Base-by-base conservation (phyloP, 2,329 filamentous ascomycete genomes). In the Ambrosiella xylebori region DNA sequence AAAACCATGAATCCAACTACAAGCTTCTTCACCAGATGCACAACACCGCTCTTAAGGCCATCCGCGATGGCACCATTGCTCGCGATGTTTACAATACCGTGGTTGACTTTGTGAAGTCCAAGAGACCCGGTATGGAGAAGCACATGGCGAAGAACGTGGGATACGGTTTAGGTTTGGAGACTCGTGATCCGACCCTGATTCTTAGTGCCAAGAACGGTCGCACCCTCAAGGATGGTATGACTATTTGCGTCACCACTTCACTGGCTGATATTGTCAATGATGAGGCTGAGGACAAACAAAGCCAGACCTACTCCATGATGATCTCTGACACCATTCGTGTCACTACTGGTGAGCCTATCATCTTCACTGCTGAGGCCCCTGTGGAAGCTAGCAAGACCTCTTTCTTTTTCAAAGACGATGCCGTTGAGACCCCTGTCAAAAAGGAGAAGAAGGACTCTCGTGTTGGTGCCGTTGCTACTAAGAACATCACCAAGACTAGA, bases 361-460 rank as follows among this genome's bases (percentile, higher is more conserved):
- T 96, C 36, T 97, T 98, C 71, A 98, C 93, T 15, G 89, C 88
- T 60, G 90, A 96, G 67, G 90, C 91, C 0, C 84, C 90, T 1
- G 86, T 87, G 36, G 91, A 95, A 66, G 81, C 95, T 60, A 93
- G 97, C 65, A 89, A 89, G 3, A 91, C 91, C 44, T 95, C 91
- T 0, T 98, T 98, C 75, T 97, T 96, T 73, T 98, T 98, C 76
- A 95, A 95, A 67, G 91, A 97, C 64, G 89, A 95, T 61, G 88
- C 95, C 67, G 81, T 88, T 62, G 83, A 88, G 68, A 86, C 87
- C 38, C 79, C 86, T 8, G 86, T 88, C n/a, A 94, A 93, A 64
- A 94, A 94, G 71, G 83, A 90, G 65, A 94, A 93, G 77, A 88
- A 84, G 70, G 85, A 93, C 64, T 76, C 82, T 0, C 81, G 85